Percentiles rank a stretch among this genome's conserved stretches.
Conservation (phyloP, 768 basidiomycete species). For the Lyophyllum semitale region DNA sequence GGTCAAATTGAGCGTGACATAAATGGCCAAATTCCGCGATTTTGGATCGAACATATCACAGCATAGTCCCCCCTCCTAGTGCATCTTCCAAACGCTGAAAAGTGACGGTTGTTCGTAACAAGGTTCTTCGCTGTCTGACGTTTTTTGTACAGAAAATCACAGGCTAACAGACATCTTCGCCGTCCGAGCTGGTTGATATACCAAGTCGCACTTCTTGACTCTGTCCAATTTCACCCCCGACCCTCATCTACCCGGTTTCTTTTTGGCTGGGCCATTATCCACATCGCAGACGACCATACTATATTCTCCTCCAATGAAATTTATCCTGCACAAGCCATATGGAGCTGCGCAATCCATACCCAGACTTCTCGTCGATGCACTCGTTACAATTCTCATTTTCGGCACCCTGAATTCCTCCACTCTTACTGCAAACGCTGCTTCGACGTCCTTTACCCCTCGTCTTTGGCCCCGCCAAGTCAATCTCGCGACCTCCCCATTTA, state of each 20-base stretch:
- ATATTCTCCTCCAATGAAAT: background rate
- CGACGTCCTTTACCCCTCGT: too few species aligned
- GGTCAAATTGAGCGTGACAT: too few species aligned
- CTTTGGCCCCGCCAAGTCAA: background rate
- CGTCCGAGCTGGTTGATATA: background rate
- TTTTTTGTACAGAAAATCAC: too few species aligned
- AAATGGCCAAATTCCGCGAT: too few species aligned
- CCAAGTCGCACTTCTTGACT: background rate
- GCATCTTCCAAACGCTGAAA: too few species aligned
- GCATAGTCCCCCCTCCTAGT: too few species aligned
- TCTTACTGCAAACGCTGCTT: too few species aligned
- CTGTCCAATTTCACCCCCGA: background rate
- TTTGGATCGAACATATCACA: too few species aligned
- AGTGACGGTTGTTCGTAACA: too few species aligned
- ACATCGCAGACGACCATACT: background rate
- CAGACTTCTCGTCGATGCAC: background rate
- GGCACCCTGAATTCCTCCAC: too few species aligned
- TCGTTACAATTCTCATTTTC: background rate
- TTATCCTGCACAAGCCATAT: too few species aligned
- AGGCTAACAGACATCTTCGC: background rate
- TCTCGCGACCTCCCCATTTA: background rate
- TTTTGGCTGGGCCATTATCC: background rate
- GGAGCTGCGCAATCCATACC: background rate
- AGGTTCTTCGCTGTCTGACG: too few species aligned
- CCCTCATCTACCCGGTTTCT: background rate